Conservation (phyloP, 805 yeast species). For the Ogataea paraovalis region DNA sequence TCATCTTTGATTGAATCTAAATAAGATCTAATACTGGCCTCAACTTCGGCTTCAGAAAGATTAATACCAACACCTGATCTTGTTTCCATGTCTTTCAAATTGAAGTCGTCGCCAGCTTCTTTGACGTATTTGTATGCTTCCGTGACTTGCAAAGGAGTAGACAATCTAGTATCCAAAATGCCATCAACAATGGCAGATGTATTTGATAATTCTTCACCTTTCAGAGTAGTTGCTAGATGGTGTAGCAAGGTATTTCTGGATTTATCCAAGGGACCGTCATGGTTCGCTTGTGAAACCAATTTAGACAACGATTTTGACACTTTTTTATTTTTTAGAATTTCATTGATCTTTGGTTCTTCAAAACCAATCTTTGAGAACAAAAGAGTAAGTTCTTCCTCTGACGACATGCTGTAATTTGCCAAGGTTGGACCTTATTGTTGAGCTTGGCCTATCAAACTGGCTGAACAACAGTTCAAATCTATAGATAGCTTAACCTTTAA, state of each 20-base stretch:
- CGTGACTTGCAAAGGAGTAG: slow-evolving; percentile 67
- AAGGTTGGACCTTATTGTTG: no score
- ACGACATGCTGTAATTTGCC: no score
- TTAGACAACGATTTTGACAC: slow-evolving; percentile 67
- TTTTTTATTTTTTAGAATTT: slow-evolving; percentile 80
- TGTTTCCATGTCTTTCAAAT: slow-evolving; percentile 49
- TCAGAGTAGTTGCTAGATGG: slow-evolving; percentile 68
- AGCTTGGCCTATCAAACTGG: no score
- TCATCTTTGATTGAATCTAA: slow-evolving; percentile 55
- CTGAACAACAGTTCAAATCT: no score
- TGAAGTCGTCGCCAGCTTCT: slow-evolving; percentile 40
- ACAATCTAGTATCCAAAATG: slow-evolving; percentile 60
- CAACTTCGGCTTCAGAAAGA: slow-evolving; percentile 63
- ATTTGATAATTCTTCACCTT: slow-evolving; percentile 49
- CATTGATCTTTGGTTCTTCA: slow-evolving; percentile 69
- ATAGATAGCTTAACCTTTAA: no score
- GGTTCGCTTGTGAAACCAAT: slow-evolving; percentile 45
- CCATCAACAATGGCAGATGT: slow-evolving; percentile 54
- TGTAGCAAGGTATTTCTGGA: slow-evolving; percentile 65
- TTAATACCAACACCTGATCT: slow-evolving; percentile 81
- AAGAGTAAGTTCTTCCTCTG: slow-evolving; percentile 26
- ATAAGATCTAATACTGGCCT: slow-evolving; percentile 52
- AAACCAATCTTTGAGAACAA: slow-evolving; percentile 54
- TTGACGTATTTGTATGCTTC: slow-evolving; percentile 78
- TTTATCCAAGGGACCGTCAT: slow-evolving; percentile 45